Evolutionary conservation across 192 early-diverging fungal genomes (phyloP).

Genomic region (Cladochytrium replicatum): DNA sequence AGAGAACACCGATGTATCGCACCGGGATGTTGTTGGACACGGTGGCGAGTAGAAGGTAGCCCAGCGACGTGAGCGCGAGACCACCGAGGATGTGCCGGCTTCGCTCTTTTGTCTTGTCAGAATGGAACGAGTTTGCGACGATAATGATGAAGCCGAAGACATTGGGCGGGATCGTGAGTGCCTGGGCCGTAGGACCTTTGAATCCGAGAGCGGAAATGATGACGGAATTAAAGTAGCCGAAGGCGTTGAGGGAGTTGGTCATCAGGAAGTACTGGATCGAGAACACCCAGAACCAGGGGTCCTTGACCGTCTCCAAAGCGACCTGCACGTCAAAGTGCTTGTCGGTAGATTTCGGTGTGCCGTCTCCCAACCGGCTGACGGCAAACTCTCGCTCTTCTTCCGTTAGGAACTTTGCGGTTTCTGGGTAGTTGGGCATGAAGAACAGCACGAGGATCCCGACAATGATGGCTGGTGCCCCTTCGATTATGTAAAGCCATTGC

Average conservation of each 20-base stretch:
- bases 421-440: conserved; percentile 31
- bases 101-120: conserved; percentile 19
- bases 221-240: conserved; percentile 24
- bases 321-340: conserved; percentile 8
- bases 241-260: conserved; percentile 14
- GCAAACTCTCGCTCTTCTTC: conserved; percentile 41
- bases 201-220: conserved; percentile 31
- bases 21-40: too few species aligned
- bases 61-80: too few species aligned
- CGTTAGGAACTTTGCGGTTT: conserved; percentile 37
- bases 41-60: too few species aligned
- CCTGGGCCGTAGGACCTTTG: conserved; percentile 18
- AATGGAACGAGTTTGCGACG: conserved; percentile 5
- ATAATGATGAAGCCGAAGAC: conserved; percentile 12
- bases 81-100: too few species aligned
- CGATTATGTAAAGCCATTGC: conserved; percentile 55
- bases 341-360: conserved; percentile 9
- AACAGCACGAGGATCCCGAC: conserved; percentile 26
- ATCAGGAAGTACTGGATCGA: conserved; percentile 15
- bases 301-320: conserved; percentile 4
- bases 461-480: conserved; percentile 46
- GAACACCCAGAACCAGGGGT: conserved; percentile 9
- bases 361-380: conserved; percentile 34
- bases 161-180: conserved; percentile 18
- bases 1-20: too few species aligned